Evolutionary conservation across 805 yeast genomes (phyloP).

Genomic region (Kluyveromyces nonfermentans): DNA sequence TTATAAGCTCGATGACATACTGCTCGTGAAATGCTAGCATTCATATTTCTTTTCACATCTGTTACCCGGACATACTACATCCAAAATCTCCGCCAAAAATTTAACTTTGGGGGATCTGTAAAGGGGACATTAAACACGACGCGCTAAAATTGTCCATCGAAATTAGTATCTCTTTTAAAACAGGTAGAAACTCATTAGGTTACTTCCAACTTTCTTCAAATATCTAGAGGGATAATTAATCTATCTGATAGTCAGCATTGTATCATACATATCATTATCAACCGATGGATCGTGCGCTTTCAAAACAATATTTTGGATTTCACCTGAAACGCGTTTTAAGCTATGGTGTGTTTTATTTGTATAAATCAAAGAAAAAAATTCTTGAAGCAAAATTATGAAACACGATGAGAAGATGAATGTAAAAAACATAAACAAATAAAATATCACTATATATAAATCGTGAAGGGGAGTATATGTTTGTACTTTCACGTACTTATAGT

Average conservation of each 20-base stretch:
- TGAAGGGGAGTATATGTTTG: not conserved
- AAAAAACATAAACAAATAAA: not conserved
- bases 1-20: not conserved
- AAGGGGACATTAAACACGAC: no score
- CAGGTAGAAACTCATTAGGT: no score
- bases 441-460: no score
- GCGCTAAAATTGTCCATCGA: not conserved
- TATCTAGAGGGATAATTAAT: no score
- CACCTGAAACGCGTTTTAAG: not conserved
- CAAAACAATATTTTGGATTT: not conserved
- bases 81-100: not conserved
- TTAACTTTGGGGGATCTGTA: not conserved
- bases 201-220: no score
- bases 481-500: no score
- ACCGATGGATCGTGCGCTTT: no score
- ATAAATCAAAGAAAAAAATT: not conserved
- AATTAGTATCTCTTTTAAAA: no score
- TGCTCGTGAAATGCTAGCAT: not conserved
- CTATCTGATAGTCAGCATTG: no score
- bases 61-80: not conserved
- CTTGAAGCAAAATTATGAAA: not conserved
- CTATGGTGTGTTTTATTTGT: not conserved
- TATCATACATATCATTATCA: no score
- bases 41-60: constrained; percentile 4
- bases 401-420: not conserved